phyloP scores from a whole-genome alignment of 176 grass and related monocot species.

The Elymus sibiricus region DNA sequence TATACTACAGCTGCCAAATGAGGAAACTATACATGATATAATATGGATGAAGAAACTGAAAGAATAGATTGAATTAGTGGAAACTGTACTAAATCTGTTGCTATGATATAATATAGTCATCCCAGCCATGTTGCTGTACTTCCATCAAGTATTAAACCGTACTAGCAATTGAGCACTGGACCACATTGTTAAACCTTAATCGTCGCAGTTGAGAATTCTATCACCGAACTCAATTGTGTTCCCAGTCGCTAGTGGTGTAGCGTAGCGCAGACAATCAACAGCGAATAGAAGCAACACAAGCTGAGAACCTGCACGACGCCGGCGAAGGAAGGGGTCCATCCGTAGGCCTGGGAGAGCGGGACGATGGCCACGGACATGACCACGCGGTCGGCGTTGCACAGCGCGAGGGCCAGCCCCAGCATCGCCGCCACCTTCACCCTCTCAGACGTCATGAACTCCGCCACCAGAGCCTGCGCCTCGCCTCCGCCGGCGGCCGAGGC shows the following conservation, averaged over 20 bases:
- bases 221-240: background rate
- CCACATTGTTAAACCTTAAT: background rate
- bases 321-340: slow-evolving; percentile 72
- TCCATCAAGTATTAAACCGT: background rate
- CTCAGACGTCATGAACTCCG: slow-evolving; percentile 91
- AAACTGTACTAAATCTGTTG: background rate
- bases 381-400: slow-evolving; percentile 95
- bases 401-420: slow-evolving; percentile 77
- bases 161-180: background rate
- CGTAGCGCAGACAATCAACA: slow-evolving; percentile 11
- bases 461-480: slow-evolving; percentile 28
- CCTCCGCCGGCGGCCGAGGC: slow-evolving; percentile 12
- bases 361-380: slow-evolving; percentile 98
- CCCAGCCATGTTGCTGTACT: background rate
- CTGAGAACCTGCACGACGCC: slow-evolving; percentile 79
- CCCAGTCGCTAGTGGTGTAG: background rate
- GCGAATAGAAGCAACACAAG: slow-evolving; percentile 8
- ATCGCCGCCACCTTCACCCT: slow-evolving; percentile 88
- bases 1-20: background rate
- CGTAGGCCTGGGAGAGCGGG: slow-evolving; percentile 74
- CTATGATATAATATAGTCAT: too few species aligned
- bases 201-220: background rate
- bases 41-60: background rate
- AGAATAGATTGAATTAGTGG: background rate
- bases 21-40: background rate